Base-by-base conservation (phyloP, 208 protist genomes). In the Crithidia acanthocephali region DNA sequence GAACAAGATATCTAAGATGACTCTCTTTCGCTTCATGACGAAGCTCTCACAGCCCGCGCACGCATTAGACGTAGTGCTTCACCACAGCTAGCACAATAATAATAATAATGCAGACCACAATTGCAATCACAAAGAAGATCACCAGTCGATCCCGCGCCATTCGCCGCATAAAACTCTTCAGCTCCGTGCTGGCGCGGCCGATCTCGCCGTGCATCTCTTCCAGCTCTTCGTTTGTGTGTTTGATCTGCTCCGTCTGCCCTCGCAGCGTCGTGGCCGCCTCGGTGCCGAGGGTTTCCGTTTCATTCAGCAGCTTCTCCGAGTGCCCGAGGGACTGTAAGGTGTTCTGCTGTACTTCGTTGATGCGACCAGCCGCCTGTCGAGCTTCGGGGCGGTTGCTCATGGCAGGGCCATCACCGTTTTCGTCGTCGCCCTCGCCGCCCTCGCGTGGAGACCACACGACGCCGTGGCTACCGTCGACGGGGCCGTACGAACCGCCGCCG, bases 121-220 rank as follows among this genome's bases (percentile, higher is more conserved):
- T 90, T 44, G 89, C 74, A 23, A 95, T 72, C 11, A 68, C 56
- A 51, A 95, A 95, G 67, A 85, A 95, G 32, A 97, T 85, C 63
- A 97, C 90, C 45, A 97, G 86, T 32, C 85, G 89, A 62, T 97
- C 92, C 23, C 83, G 72, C 62, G 85, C 82, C 87, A 97, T 95
- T 4, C 89, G 84, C 16, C 87, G 74, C 79, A 97, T 84, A 65
- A 97, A 86, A 4, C 77, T 74, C 67, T 85, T 84, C 47, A 90
- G 47, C 65, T 86, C 81, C 37, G 65, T 68, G 35, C 75, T 70
- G 5, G 75, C 81, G 32, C 76, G 79, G 3, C 65, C 66, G 13
- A 92, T 53, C 35, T 85, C 72, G 0, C 68, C 78, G 30, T 83
- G 58, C 58, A 85, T 82, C 74, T 87, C 85, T 15, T 87, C 79